Evolutionary conservation across 495 filamentous ascomycete species (phyloP).

Genomic region (Trypethelium eluteriae): DNA sequence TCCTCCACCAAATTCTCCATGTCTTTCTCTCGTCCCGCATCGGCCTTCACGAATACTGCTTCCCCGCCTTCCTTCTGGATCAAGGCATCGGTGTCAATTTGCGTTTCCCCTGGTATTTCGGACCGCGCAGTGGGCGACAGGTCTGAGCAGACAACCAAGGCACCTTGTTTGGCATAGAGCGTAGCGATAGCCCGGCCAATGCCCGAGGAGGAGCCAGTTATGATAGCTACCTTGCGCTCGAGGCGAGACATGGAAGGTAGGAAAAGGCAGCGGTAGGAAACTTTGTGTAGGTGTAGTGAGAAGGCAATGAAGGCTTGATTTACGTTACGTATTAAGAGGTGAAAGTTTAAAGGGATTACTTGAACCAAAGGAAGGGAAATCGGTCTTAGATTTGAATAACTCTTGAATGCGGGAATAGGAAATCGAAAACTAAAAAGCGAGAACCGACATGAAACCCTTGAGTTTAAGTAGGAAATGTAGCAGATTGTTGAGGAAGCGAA

Average conservation of each 20-base stretch:
- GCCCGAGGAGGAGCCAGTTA: constrained; percentile 34
- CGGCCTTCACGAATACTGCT: constrained; percentile 37
- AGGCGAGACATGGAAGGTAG: constrained; percentile 17
- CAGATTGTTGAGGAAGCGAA: no score
- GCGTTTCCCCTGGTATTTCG: constrained; percentile 15
- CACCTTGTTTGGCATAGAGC: constrained; percentile 28
- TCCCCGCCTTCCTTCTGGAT: constrained; percentile 32
- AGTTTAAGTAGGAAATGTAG: no score
- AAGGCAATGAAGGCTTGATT: neutral
- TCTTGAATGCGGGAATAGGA: no score
- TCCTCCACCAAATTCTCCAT: constrained; percentile 38
- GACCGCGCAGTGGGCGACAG: constrained; percentile 17
- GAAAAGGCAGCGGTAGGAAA: neutral
- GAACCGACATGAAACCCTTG: no score
- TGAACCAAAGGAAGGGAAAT: no score
- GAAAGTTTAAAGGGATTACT: no score
- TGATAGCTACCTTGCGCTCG: constrained; percentile 29
- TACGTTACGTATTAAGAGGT: no score
- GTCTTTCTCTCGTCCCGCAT: constrained; percentile 32
- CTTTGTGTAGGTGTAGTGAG: neutral
- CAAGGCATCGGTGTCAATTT: constrained; percentile 21
- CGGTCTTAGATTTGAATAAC: no score
- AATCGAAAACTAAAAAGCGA: no score
- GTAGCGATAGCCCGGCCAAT: constrained; percentile 30
- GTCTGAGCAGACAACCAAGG: constrained; percentile 30